These are phyloP conservation scores for Haberlea rhodopensis DNA, from an alignment of 257 asterid species.

Conservation along the genomic window DNA sequence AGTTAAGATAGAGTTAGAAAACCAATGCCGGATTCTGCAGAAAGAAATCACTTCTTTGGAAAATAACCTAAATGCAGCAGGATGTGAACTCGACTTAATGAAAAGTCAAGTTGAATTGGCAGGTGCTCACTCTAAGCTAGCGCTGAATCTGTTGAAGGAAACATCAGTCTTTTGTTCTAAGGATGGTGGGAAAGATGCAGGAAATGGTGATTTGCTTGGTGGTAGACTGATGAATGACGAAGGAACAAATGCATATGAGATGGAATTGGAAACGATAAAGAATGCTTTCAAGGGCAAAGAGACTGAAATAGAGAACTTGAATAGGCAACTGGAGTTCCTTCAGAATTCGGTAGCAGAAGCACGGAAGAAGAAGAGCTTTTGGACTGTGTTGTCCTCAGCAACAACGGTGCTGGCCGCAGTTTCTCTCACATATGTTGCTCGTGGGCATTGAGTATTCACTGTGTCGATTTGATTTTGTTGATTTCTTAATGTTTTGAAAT, in stretches of 20 bases:
- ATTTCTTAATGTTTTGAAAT: too few relatives aligned
- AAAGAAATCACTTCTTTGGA: conserved; percentile 40
- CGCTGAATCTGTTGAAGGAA: conserved; percentile 57
- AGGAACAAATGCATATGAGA: conserved; percentile 26
- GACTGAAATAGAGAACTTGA: conserved; percentile 54
- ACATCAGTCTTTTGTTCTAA: conserved; percentile 41
- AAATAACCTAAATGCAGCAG: conserved; percentile 32
- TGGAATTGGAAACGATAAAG: conserved; percentile 58
- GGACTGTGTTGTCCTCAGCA: conserved; percentile 66
- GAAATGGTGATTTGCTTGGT: neutral
- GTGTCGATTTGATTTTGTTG: neutral
- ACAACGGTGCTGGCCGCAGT: conserved; percentile 65
- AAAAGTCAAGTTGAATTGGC: conserved; percentile 41
- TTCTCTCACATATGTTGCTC: conserved; percentile 58
- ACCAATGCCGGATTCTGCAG: conserved; percentile 37
- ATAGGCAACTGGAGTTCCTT: conserved; percentile 47
- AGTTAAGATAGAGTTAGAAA: conserved; percentile 48
- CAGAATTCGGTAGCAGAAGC: conserved; percentile 48
- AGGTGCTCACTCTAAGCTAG: conserved; percentile 34
- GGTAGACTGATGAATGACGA: conserved; percentile 34
- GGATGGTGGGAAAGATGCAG: conserved; percentile 28
- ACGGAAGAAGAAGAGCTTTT: conserved; percentile 68
- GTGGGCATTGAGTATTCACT: conserved; percentile 42
- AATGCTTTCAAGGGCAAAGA: conserved; percentile 49
- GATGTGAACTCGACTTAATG: conserved; percentile 32